A percentile compares a stretch with the other conserved stretches of the same genome.
These are phyloP conservation scores for Acer saccharum DNA, from an alignment of 345 rosid species.

Conservation along the genomic window DNA sequence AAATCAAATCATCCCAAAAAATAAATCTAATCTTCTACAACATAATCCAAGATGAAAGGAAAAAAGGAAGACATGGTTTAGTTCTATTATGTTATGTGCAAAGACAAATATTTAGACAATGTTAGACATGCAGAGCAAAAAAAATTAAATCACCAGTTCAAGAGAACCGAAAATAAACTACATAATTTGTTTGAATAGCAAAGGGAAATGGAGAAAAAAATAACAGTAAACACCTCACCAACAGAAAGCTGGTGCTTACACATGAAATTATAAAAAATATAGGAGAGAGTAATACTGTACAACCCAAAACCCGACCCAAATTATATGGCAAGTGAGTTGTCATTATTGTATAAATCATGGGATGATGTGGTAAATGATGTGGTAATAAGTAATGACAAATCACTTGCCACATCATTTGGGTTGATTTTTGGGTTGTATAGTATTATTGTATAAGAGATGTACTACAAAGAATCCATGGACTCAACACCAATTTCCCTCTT, in stretches of 20 bases:
- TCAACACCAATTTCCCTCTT: not conserved
- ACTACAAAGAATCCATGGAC: too few relatives aligned
- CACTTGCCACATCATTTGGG: too few relatives aligned
- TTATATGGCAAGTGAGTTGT: too few relatives aligned
- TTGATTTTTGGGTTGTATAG: too few relatives aligned
- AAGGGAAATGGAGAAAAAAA: not conserved
- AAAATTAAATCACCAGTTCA: not conserved
- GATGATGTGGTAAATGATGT: too few relatives aligned
- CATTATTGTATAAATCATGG: too few relatives aligned
- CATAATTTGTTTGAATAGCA: not conserved
- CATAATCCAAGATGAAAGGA: slow-evolving; percentile 24
- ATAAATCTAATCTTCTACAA: slow-evolving; percentile 28
- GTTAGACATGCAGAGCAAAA: not conserved
- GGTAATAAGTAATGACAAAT: too few relatives aligned
- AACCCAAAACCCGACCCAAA: too few relatives aligned
- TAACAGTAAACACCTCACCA: slow-evolving; percentile 2
- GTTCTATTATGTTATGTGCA: slow-evolving; percentile 8
- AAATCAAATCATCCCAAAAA: slow-evolving; percentile 32
- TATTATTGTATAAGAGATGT: too few relatives aligned
- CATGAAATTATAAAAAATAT: not conserved
- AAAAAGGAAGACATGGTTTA: slow-evolving; percentile 15
- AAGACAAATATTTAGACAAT: slow-evolving; percentile 1
- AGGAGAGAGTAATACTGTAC: not conserved
- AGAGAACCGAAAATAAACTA: not conserved
- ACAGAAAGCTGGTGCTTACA: slow-evolving; percentile 9